Conservation (phyloP, 202 grass and related monocot genomes). For the Carex sylvatica region DNA sequence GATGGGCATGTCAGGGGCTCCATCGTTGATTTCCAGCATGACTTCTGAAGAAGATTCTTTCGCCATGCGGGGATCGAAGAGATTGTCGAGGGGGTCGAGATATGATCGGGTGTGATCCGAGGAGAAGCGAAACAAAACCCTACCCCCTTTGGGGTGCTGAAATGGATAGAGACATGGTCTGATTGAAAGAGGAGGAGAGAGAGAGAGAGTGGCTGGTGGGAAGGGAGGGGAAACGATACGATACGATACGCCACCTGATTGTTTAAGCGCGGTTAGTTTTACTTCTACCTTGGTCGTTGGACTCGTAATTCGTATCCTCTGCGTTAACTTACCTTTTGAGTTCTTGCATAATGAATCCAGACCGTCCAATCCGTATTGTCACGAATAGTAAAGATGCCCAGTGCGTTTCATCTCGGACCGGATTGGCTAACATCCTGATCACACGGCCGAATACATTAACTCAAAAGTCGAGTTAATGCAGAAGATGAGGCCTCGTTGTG, state of each 20-base stretch:
- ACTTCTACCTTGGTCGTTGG: background rate
- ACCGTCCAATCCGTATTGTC: no score
- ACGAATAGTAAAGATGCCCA: no score
- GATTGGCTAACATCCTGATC: no score
- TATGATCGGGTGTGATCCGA: background rate
- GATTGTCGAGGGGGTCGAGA: background rate
- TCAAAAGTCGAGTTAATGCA: no score
- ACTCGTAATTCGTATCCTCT: background rate
- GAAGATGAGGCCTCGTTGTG: no score
- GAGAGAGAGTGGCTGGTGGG: background rate
- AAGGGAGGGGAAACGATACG: background rate
- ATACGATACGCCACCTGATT: conserved; percentile 3
- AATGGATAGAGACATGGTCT: background rate
- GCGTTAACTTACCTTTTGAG: no score
- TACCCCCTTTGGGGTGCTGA: background rate
- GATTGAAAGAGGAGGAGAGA: background rate
- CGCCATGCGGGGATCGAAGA: background rate
- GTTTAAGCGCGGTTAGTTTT: background rate
- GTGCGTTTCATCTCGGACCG: no score
- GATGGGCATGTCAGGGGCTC: background rate
- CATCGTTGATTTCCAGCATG: background rate
- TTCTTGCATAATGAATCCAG: no score
- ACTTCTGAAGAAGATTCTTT: conserved; percentile 8
- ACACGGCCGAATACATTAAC: no score
- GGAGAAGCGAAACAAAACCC: background rate